Evolutionary conservation across 2,329 filamentous ascomycete species (phyloP), one percentile per base, ranked within the genome.

Genomic region (Pseudocercospora fuligena): DNA sequence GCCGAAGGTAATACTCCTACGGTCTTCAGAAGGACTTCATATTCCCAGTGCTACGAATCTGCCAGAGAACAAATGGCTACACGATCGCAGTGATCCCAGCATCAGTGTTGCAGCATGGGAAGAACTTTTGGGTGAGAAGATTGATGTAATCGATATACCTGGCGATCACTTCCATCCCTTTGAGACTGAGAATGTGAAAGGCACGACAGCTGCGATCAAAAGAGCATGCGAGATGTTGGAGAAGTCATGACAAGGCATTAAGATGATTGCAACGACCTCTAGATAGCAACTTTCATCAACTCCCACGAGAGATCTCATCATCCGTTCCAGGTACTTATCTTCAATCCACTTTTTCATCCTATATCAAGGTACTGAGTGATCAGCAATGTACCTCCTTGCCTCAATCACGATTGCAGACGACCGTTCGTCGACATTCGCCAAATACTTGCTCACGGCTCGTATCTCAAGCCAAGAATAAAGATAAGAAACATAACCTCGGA

Each of bases 91-190:
- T 25, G 63, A 65, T 58, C 23, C 33, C 14, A 43, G 43, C 6
- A 27, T 53, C 16, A 61, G 63, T 46, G 53, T 59, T 23, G 23
- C 33, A 49, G 58, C 63, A 31, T 65, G 63, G 63, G 47, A 62
- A 16, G 49, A 65, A 0, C 25, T 65, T 12, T 19, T 62, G 25
- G 29, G 59, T 3, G 58, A 27, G 12, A 25, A n/a, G 11, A 43
- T 65, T 9, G 31, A 56, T 14, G 63, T 65, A 16, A 59, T 65
- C 19, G 63, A 65, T 43, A 65, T 65, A 12, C 58, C 63, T 40
- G 63, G 63, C n/a, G 63, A 65, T 46, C 63, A 65, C 5, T 65
- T 65, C 25, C 60, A 59, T 23, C 63, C 63, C 1, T 65, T 65
- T 31, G 63, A 65, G 49, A 31, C 47, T n/a, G 58, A 62, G 1